Percentiles rank a stretch among this genome's conserved stretches.
Evolutionary conservation across 2,329 filamentous ascomycete genomes (phyloP).

Genomic region (Talaromyces sp.): DNA sequence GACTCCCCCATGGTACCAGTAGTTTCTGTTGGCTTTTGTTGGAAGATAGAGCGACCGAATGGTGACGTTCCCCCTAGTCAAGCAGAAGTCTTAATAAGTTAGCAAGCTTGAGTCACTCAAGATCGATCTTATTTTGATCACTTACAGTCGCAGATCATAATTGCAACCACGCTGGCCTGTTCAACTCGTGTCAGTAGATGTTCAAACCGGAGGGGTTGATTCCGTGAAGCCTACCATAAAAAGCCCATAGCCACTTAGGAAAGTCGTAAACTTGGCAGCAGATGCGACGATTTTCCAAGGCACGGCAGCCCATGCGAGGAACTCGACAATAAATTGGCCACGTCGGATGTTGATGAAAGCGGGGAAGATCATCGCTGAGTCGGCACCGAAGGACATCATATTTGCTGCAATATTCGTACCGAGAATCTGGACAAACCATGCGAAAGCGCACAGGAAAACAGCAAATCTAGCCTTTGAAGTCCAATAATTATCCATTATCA

Average conservation of each 20-base stretch:
- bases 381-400: constrained; percentile 7
- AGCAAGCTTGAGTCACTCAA: background rate
- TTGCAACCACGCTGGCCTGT: constrained; percentile 6
- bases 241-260: constrained; percentile 4
- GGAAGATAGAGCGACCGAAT: background rate
- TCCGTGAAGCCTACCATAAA: background rate
- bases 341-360: constrained; percentile 3
- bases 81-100: background rate
- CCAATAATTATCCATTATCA: constrained; percentile 7
- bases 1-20: constrained; percentile 4
- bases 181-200: too few relatives aligned
- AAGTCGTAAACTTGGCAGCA: constrained; percentile 2
- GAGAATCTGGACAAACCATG: constrained; percentile 8
- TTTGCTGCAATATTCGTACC: constrained; percentile 8
- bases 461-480: constrained; percentile 3
- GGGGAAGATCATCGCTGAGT: constrained; percentile 4
- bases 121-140: background rate
- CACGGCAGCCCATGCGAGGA: constrained; percentile 3
- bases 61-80: background rate
- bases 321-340: constrained; percentile 1
- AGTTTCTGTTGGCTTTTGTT: constrained; percentile 3
- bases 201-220: too few relatives aligned
- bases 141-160: constrained; percentile 9
- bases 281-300: constrained; percentile 6
- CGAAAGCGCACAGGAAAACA: constrained; percentile 4